Conservation (phyloP, 495 filamentous ascomycete species). For the Neurospora cerealis region DNA sequence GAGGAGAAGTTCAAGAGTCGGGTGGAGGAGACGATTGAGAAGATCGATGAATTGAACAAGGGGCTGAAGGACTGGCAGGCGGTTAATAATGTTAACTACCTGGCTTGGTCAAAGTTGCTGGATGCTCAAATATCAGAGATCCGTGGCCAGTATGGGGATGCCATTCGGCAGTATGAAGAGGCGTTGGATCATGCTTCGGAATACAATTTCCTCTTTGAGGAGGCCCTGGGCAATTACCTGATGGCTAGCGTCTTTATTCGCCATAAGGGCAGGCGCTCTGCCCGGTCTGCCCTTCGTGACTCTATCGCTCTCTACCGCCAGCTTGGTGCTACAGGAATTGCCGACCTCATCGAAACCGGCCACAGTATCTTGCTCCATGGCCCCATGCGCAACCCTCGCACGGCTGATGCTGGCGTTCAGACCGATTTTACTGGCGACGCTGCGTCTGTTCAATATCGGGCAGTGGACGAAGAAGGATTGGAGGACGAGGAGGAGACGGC, state of each 20-base stretch:
- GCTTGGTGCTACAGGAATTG: slow-evolving; percentile 66
- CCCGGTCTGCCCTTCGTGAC: slow-evolving; percentile 60
- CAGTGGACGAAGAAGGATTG: slow-evolving; percentile 44
- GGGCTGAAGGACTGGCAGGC: slow-evolving; percentile 59
- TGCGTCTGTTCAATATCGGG: slow-evolving; percentile 43
- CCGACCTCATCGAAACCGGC: slow-evolving; percentile 56
- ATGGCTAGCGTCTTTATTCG: slow-evolving; percentile 67
- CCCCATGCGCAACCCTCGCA: slow-evolving; percentile 48
- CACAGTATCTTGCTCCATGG: slow-evolving; percentile 63
- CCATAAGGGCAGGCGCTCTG: slow-evolving; percentile 60
- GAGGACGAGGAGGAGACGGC: slow-evolving; percentile 44
- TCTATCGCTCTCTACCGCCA: slow-evolving; percentile 64
- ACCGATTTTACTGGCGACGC: slow-evolving; percentile 58
- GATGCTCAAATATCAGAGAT: slow-evolving; percentile 65
- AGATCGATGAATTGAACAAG: slow-evolving; percentile 43
- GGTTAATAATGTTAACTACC: slow-evolving; percentile 69
- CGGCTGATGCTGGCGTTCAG: slow-evolving; percentile 62
- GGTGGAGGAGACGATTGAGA: slow-evolving; percentile 43
- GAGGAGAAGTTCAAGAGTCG: slow-evolving; percentile 38
- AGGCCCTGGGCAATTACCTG: slow-evolving; percentile 70
- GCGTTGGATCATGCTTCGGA: slow-evolving; percentile 72
- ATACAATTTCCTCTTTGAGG: slow-evolving; percentile 67
- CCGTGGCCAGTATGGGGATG: slow-evolving; percentile 46
- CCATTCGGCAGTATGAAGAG: slow-evolving; percentile 61
- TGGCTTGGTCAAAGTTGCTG: slow-evolving; percentile 63